A percentile compares a stretch with the other conserved stretches of the same genome.
Conservation (phyloP, 2,329 filamentous ascomycete species). For the Trichophyton rubrum region DNA sequence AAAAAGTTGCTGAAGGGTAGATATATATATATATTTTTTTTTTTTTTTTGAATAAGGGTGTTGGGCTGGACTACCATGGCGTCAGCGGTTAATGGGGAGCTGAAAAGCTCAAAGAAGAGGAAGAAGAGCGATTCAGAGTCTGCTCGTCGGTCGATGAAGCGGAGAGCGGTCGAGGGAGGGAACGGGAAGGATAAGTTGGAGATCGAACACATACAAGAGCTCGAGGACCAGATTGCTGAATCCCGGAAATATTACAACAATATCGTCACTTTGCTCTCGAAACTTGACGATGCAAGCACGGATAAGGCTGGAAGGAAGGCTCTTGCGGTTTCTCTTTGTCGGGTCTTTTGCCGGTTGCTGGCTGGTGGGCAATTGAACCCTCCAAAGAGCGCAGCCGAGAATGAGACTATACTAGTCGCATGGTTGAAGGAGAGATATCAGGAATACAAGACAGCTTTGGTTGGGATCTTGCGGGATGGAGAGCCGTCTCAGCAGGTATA, state of each 20-base stretch:
- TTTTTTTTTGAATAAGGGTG: not conserved
- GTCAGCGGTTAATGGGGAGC: not conserved
- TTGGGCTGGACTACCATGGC: not conserved
- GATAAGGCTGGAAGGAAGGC: conserved; percentile 39
- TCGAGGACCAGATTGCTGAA: conserved; percentile 71
- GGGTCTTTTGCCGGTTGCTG: conserved; percentile 72
- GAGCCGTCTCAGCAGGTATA: conserved; percentile 44
- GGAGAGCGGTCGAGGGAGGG: conserved; percentile 34
- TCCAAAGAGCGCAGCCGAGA: conserved; percentile 54
- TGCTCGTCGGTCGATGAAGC: conserved; percentile 20
- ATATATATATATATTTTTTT: not conserved
- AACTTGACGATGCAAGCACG: conserved; percentile 39
- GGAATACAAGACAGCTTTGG: conserved; percentile 55
- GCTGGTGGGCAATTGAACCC: conserved; percentile 58
- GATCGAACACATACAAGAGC: conserved; percentile 53
- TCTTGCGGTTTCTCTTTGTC: conserved; percentile 68
- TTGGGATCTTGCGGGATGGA: conserved; percentile 47
- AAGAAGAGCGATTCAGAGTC: conserved; percentile 25
- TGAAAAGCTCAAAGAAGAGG: conserved; percentile 24
- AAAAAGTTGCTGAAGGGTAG: not conserved
- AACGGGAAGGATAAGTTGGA: conserved; percentile 21
- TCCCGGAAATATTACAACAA: conserved; percentile 89
- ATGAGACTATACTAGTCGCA: conserved; percentile 58
- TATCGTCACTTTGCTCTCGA: conserved; percentile 58
- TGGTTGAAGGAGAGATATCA: conserved; percentile 67